Percentiles rank a stretch among this genome's conserved stretches.
Conservation (phyloP, 139 green algal species). For the Penium margaritaceum region DNA sequence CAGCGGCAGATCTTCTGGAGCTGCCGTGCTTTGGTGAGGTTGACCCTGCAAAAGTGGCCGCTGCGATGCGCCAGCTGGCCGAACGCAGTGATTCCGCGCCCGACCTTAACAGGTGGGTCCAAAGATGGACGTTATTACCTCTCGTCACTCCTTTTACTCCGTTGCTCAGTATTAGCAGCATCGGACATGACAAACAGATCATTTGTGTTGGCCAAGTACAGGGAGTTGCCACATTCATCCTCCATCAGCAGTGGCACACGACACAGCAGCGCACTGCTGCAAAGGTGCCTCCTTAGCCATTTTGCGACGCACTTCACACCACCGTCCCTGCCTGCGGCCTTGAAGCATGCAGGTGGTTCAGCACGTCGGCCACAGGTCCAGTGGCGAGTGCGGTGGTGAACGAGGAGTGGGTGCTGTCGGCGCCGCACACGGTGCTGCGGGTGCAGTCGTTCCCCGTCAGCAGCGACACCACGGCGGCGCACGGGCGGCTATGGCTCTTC, state of each 20-base stretch:
- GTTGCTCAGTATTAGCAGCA: too few species aligned
- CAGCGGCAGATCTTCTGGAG: conserved; percentile 16
- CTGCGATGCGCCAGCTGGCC: conserved; percentile 29
- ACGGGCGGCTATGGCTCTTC: conserved; percentile 32
- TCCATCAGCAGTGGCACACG: too few species aligned
- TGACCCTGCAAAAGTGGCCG: conserved; percentile 29
- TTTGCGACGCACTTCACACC: too few species aligned
- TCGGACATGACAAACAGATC: too few species aligned
- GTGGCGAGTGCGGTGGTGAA: conserved; percentile 14
- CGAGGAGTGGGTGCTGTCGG: conserved; percentile 22
- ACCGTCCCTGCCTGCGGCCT: too few species aligned
- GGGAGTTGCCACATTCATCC: too few species aligned
- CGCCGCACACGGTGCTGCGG: conserved; percentile 16
- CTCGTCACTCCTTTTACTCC: too few species aligned
- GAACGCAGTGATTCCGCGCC: conserved; percentile 14
- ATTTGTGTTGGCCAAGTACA: too few species aligned
- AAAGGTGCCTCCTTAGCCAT: too few species aligned
- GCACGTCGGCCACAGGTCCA: conserved; percentile 4
- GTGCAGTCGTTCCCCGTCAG: conserved; percentile 32
- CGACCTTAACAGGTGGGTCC: conserved; percentile 30
- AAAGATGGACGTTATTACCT: too few species aligned
- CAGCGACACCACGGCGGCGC: neutral
- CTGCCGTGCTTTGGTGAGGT: conserved; percentile 31
- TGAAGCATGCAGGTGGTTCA: conserved; percentile 33
- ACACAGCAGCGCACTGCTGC: too few species aligned